Evolutionary conservation across 1,284 basidiomycete species (phyloP).

Genomic region (Puccinia brachypodii): DNA sequence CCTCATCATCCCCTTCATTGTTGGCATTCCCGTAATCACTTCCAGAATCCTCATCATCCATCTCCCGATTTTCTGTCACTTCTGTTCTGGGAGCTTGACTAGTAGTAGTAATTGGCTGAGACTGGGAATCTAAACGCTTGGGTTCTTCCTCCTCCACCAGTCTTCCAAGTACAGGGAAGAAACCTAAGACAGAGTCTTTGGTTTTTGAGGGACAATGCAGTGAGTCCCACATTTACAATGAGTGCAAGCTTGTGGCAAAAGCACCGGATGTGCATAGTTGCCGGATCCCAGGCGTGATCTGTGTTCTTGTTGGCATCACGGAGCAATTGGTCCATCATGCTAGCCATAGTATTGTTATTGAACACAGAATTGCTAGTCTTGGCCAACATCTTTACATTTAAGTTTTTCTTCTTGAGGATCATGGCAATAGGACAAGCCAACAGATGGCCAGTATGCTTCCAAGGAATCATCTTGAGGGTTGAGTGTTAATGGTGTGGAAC

Average conservation of each 20-base stretch:
- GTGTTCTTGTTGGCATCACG: background rate
- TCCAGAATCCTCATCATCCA: background rate
- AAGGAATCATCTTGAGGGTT: too few species aligned
- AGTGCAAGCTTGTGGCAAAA: slow-evolving; percentile 10
- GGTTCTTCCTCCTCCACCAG: background rate
- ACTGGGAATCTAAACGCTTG: too few species aligned
- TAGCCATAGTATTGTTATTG: too few species aligned
- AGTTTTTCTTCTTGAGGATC: too few species aligned
- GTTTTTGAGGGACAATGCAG: too few species aligned
- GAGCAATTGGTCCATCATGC: background rate
- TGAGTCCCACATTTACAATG: background rate
- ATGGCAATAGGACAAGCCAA: too few species aligned
- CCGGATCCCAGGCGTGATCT: background rate
- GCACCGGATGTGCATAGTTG: background rate
- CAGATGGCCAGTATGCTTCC: too few species aligned
- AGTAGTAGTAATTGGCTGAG: background rate
- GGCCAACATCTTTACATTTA: too few species aligned
- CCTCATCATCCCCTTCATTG: slow-evolving; percentile 11
- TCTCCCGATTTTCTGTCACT: background rate
- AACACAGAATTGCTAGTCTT: too few species aligned
- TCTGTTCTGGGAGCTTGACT: background rate
- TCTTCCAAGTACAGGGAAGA: background rate
- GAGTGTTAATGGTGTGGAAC: too few species aligned
- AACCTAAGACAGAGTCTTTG: background rate
- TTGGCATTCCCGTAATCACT: background rate